phyloP scores from a whole-genome alignment of 768 basidiomycete species.

The Leucogyrophana mollusca region DNA sequence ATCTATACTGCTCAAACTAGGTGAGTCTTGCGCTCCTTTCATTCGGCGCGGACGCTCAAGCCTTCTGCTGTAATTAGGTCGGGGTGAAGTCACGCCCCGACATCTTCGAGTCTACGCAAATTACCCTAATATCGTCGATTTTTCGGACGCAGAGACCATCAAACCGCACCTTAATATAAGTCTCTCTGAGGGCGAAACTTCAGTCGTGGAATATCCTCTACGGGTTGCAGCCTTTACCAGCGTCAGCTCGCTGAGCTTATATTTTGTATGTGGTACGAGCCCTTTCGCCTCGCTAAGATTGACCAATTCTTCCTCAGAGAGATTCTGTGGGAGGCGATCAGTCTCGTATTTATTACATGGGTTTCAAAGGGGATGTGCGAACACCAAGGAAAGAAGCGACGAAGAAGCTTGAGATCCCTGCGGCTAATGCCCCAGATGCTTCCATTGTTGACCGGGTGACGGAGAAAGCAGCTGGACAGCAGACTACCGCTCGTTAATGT shows the following conservation, averaged over 20 bases:
- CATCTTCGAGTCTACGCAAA: conserved; percentile 77
- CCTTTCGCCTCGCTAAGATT: conserved; percentile 10
- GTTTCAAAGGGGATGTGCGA: conserved; percentile 76
- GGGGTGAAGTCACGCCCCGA: conserved; percentile 75
- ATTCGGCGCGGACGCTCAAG: conserved; percentile 5
- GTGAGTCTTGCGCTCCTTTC: conserved; percentile 34
- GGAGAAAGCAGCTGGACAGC: conserved; percentile 56
- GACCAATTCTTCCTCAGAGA: conserved; percentile 39
- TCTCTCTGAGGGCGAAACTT: conserved; percentile 67
- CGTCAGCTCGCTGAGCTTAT: conserved; percentile 69
- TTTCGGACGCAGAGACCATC: conserved; percentile 65
- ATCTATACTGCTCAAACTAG: conserved; percentile 74
- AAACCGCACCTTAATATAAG: conserved; percentile 71
- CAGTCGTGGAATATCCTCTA: conserved; percentile 74
- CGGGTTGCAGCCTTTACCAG: conserved; percentile 75
- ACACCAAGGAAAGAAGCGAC: conserved; percentile 55
- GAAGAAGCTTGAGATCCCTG: conserved; percentile 69
- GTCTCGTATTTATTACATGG: conserved; percentile 73
- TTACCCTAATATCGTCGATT: conserved; percentile 72
- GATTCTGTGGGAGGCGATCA: conserved; percentile 65
- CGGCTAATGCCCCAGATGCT: conserved; percentile 79
- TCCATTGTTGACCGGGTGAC: conserved; percentile 56
- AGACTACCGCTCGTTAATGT: conserved; percentile 57
- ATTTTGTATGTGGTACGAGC: conserved; percentile 60
- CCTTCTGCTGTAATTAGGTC: conserved; percentile 41